Evolutionary conservation across 352 stramenopile genomes (phyloP).

Genomic region (Phytopythium cucurbitacearum): DNA sequence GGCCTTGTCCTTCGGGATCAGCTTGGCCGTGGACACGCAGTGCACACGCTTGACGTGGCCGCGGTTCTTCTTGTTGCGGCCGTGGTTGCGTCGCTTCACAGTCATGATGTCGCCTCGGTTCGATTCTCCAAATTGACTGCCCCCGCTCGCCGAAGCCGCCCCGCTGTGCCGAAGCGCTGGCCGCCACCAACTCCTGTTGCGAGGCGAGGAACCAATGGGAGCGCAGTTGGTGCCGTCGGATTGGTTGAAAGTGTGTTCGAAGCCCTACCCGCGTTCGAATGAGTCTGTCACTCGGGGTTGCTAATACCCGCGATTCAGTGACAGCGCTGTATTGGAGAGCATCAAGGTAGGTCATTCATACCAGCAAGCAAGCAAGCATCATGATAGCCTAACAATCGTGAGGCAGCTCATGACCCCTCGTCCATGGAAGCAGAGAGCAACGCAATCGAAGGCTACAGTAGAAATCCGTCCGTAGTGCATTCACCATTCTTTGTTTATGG

Average conservation of each 20-base stretch:
- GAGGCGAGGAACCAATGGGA: conserved; percentile 30
- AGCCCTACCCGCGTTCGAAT: background rate
- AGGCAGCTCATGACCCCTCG: too few species aligned
- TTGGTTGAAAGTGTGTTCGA: conserved; percentile 25
- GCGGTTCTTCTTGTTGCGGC: conserved; percentile 98
- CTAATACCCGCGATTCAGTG: too few species aligned
- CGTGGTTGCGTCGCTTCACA: conserved; percentile 98
- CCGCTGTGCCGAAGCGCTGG: conserved; percentile 29
- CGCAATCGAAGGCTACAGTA: too few species aligned
- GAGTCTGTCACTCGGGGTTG: too few species aligned
- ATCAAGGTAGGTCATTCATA: too few species aligned
- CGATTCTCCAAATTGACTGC: conserved; percentile 85
- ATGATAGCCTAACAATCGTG: too few species aligned
- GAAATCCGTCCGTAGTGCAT: too few species aligned
- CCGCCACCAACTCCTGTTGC: conserved; percentile 38
- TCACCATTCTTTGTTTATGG: too few species aligned
- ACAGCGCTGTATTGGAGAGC: too few species aligned
- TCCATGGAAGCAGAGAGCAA: too few species aligned
- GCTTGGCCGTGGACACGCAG: conserved; percentile 98
- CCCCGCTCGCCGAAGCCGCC: conserved; percentile 8
- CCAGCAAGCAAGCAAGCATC: too few species aligned
- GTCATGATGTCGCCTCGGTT: conserved; percentile 91
- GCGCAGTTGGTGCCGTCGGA: background rate
- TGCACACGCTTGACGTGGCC: conserved; percentile 98
- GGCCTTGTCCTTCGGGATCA: conserved; percentile 97